Base-by-base conservation (phyloP, 2,329 filamentous ascomycete species). In the Talaromyces sp. region DNA sequence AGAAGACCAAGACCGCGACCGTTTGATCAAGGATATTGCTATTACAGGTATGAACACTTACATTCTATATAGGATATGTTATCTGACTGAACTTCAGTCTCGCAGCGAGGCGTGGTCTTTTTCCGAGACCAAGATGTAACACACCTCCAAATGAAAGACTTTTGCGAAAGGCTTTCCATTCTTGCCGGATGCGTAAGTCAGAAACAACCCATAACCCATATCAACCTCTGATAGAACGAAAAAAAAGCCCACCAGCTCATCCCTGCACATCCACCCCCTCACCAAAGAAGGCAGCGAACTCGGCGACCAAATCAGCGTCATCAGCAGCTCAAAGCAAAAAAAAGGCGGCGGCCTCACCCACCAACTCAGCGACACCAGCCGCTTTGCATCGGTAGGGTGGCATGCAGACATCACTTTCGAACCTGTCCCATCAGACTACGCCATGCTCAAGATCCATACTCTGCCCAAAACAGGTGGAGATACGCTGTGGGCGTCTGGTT, bases 11-110 rank as follows among this genome's bases (percentile, higher is more conserved):
- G 86, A 88, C 68, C 79, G 84, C 0, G 85, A 89, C 61, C 82
- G 85, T 53, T 75, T 88, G n/a, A 71, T 89, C 30, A 80, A 84
- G 0, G 87, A 90, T 65, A 75, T 90, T 0, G 87, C 86, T 39
- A 85, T 89, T 63, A 88, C 84, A 1, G 82, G 85, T 88, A 74
- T 17, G 22, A 59, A 19, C 15, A 1, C 10, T 32, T 32, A 28
- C 13, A 33, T 32, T 22, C 22, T 22, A 22, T 22, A 22, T 22
- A 2, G 30, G 4, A 27, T 27, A 4, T 39, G n/a, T 22, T 55
- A 10, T 6, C 42, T 9, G 22, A 47, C 36, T 57, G 32, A 44
- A 4, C 15, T 49, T 13, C 22, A 64, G 76, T 83, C 66, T 82
- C 80, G 1, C 72, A 81, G 59, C 70, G 81, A 17, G 80, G 81